These are phyloP conservation scores for Prunus yedoensis DNA, from an alignment of 331 rosid genomes.

Conservation along the genomic window DNA sequence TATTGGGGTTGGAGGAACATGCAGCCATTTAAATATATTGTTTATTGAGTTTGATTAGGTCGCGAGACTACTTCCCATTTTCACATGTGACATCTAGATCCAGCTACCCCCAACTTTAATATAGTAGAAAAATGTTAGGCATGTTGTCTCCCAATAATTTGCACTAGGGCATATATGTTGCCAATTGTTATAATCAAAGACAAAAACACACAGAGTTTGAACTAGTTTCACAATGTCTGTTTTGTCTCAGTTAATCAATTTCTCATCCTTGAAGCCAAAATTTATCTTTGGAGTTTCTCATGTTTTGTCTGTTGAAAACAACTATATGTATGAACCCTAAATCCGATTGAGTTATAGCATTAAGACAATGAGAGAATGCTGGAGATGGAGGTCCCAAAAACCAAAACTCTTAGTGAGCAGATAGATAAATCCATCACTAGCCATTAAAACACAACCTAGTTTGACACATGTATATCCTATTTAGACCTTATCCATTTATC, in stretches of 20 bases:
- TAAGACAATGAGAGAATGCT: not conserved
- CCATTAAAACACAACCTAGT: too few relatives aligned
- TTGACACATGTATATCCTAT: too few relatives aligned
- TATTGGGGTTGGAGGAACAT: too few relatives aligned
- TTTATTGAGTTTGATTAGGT: not conserved
- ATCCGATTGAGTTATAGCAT: not conserved
- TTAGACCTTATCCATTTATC: too few relatives aligned
- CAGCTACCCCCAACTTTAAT: not conserved
- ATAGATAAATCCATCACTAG: too few relatives aligned
- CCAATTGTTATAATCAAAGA: not conserved
- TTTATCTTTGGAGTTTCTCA: not conserved
- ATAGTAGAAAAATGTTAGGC: not conserved
- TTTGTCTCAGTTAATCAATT: not conserved
- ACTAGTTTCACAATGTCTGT: not conserved
- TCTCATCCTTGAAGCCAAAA: not conserved
- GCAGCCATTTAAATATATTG: too few relatives aligned
- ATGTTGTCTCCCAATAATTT: slow-evolving; percentile 1
- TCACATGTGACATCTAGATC: slow-evolving; percentile 8
- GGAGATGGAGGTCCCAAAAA: not conserved
- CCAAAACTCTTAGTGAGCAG: too few relatives aligned
- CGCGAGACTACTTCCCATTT: not conserved
- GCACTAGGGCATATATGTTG: not conserved
- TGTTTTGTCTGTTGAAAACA: too few relatives aligned
- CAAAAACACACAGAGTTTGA: not conserved
- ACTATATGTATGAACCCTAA: not conserved